These are phyloP conservation scores for Pichia sp. DNA, from an alignment of 1,139 yeast genomes.

Conservation along the genomic window DNA sequence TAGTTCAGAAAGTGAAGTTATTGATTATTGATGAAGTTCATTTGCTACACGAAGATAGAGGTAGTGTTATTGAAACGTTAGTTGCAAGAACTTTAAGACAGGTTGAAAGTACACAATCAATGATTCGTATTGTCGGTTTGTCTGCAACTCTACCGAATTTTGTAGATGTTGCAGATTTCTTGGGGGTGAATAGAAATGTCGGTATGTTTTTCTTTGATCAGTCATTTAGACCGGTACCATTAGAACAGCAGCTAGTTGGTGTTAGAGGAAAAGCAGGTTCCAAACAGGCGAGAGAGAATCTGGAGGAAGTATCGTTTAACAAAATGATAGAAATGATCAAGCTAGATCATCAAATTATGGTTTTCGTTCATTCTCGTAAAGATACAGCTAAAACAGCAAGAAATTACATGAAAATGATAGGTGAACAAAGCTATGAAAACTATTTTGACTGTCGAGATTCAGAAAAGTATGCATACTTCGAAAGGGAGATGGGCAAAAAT, in stretches of 20 bases:
- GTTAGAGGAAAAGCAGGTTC: slow-evolving; percentile 81
- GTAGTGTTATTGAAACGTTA: slow-evolving; percentile 92
- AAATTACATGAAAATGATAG: slow-evolving; percentile 67
- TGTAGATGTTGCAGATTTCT: slow-evolving; percentile 90
- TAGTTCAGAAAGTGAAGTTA: slow-evolving; percentile 78
- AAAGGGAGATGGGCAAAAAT: slow-evolving; percentile 68
- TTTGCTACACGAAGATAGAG: slow-evolving; percentile 93
- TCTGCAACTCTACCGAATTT: slow-evolving; percentile 96
- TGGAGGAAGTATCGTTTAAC: slow-evolving; percentile 74
- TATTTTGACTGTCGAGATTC: slow-evolving; percentile 60
- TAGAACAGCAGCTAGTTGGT: slow-evolving; percentile 83
- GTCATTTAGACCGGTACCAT: slow-evolving; percentile 89
- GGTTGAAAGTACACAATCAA: slow-evolving; percentile 87
- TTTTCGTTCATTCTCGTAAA: slow-evolving; percentile 91
- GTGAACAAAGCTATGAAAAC: slow-evolving; percentile 46
- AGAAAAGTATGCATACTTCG: slow-evolving; percentile 43
- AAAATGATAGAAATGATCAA: slow-evolving; percentile 64
- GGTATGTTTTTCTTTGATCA: slow-evolving; percentile 95
- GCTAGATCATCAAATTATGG: slow-evolving; percentile 88
- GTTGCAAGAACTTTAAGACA: slow-evolving; percentile 94
- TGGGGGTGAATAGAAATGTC: slow-evolving; percentile 82
- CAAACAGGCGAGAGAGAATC: slow-evolving; percentile 66
- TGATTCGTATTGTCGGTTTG: slow-evolving; percentile 94
- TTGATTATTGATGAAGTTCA: slow-evolving; percentile 95
- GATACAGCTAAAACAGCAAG: slow-evolving; percentile 85